Percentiles rank a stretch among this genome's conserved stretches.
Conservation (phyloP, 2,329 filamentous ascomycete species). For the Aureobasidium sp. region DNA sequence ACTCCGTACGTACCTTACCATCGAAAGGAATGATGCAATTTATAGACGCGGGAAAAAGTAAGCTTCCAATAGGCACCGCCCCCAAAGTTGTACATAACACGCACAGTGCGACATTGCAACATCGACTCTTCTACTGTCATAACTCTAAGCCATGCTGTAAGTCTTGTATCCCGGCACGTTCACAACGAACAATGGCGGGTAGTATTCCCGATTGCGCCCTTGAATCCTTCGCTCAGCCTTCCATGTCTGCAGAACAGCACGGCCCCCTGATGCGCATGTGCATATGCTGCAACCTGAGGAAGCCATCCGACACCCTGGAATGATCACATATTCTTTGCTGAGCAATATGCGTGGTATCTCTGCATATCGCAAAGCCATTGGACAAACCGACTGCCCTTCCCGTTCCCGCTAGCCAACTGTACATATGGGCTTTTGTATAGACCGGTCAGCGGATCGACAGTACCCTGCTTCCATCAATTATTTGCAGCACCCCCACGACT, state of each 20-base stretch:
- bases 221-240: conserved; percentile 5
- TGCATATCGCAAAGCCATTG: not conserved
- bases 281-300: conserved; percentile 2
- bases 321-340: not conserved
- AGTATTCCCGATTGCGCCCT: not conserved
- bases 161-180: not conserved
- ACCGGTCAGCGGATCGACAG: conserved; percentile 9
- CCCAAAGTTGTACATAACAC: not conserved
- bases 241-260: not conserved
- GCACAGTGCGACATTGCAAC: conserved; percentile 1
- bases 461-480: not conserved
- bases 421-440: not conserved
- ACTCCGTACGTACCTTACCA: not conserved
- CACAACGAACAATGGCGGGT: not conserved
- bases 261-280: not conserved
- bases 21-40: not conserved
- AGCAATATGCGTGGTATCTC: not conserved
- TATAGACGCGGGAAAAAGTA: not conserved
- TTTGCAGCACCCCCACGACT: not conserved
- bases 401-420: not conserved
- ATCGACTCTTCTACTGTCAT: not conserved
- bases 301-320: not conserved
- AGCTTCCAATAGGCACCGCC: not conserved
- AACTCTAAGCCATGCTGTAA: not conserved
- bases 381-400: not conserved